Percentiles rank a stretch among this genome's conserved stretches.
phyloP scores from a whole-genome alignment of 352 stramenopile genomes.

The Phytophthora crassamura region DNA sequence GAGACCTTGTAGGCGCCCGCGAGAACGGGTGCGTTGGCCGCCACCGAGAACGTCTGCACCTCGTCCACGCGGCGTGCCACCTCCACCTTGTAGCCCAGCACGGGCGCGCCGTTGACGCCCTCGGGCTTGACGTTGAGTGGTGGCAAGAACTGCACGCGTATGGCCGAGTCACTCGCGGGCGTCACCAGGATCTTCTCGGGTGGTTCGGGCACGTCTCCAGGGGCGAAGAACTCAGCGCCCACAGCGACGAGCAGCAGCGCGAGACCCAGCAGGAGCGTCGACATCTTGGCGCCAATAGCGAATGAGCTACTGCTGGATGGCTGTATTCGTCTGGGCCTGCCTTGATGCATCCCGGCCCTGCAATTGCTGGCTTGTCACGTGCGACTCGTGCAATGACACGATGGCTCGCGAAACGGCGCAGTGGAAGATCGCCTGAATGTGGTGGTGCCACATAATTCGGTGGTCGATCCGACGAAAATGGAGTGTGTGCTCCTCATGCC shows the following conservation, averaged over 20 bases:
- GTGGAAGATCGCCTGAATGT: too few species aligned
- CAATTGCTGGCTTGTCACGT: too few species aligned
- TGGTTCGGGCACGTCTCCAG: slow-evolving; percentile 69
- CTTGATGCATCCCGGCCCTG: too few species aligned
- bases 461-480: too few species aligned
- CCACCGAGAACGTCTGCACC: slow-evolving; percentile 76
- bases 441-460: too few species aligned
- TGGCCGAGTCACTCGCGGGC: slow-evolving; percentile 48
- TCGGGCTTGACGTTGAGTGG: slow-evolving; percentile 66
- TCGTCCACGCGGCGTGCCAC: slow-evolving; percentile 71
- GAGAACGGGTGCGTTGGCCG: slow-evolving; percentile 58
- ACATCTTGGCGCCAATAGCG: too few species aligned
- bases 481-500: too few species aligned
- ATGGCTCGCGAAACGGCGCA: too few species aligned
- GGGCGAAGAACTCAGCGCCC: slow-evolving; percentile 53
- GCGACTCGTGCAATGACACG: too few species aligned
- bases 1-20: slow-evolving; percentile 62
- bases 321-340: too few species aligned
- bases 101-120: slow-evolving; percentile 69
- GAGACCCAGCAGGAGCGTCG: background rate
- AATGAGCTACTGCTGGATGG: too few species aligned
- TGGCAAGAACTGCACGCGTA: slow-evolving; percentile 72
- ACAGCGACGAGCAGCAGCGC: slow-evolving; percentile 11
- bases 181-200: slow-evolving; percentile 69
- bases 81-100: slow-evolving; percentile 84